A percentile compares a stretch with the other conserved stretches of the same genome.
Evolutionary conservation across 192 early-diverging fungal species (phyloP).

Genomic region (Coemansia sp.): DNA sequence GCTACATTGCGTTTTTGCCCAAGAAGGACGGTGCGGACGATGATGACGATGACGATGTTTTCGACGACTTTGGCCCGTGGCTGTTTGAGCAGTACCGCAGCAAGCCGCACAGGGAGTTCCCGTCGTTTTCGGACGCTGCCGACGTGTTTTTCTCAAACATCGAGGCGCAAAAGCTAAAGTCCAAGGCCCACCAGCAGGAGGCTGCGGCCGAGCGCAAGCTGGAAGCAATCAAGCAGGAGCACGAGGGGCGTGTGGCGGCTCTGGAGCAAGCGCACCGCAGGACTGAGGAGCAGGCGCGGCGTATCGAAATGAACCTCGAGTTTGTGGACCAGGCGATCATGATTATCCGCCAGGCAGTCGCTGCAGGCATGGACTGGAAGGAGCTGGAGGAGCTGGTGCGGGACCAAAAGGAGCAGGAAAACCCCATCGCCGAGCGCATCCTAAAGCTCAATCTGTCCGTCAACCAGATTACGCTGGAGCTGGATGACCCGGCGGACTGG

Average conservation of each 20-base stretch:
- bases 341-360: slow-evolving; percentile 84
- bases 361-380: slow-evolving; percentile 93
- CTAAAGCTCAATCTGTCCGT: slow-evolving; percentile 68
- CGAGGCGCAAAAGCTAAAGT: slow-evolving; percentile 77
- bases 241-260: slow-evolving; percentile 73
- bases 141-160: slow-evolving; percentile 93
- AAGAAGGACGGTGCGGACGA: slow-evolving; percentile 45
- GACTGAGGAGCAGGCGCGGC: slow-evolving; percentile 71
- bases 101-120: slow-evolving; percentile 59
- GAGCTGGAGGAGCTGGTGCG: slow-evolving; percentile 86
- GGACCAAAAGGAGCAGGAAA: slow-evolving; percentile 75
- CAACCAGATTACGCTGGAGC: slow-evolving; percentile 73
- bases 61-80: slow-evolving; percentile 71
- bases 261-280: slow-evolving; percentile 69
- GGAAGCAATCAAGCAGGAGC: slow-evolving; percentile 74
- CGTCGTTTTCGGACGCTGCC: slow-evolving; percentile 78
- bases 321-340: slow-evolving; percentile 85
- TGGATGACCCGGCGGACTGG: slow-evolving; percentile 56
- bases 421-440: slow-evolving; percentile 80
- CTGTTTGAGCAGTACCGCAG: slow-evolving; percentile 62
- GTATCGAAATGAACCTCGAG: slow-evolving; percentile 83
- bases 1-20: slow-evolving; percentile 32
- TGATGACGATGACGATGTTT: slow-evolving; percentile 51
- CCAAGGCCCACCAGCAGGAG: slow-evolving; percentile 73
- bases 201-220: slow-evolving; percentile 77